Evolutionary conservation across 2,329 filamentous ascomycete species (phyloP).

Genomic region (Fonsecaea multimorphosa): DNA sequence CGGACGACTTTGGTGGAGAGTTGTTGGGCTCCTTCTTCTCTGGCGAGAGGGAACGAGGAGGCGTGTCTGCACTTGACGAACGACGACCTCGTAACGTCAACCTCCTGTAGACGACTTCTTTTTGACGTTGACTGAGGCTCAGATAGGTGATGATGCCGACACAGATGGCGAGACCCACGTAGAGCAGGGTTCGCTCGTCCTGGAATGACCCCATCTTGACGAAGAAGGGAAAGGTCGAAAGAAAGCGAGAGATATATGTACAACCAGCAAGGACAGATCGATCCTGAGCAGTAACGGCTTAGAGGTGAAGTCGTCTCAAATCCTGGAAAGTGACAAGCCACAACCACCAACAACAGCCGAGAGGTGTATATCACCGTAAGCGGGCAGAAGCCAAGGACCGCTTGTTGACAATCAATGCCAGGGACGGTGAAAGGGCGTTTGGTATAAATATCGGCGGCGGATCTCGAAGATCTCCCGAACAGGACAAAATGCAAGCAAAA

Average conservation of each 20-base stretch:
- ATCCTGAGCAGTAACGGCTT: background rate
- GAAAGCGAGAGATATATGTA: constrained; percentile 7
- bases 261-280: background rate
- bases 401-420: constrained; percentile 12
- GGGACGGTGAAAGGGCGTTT: constrained; percentile 12
- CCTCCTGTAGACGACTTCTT: constrained; percentile 49
- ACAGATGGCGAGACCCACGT: constrained; percentile 28
- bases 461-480: constrained; percentile 23
- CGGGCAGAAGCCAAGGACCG: constrained; percentile 10
- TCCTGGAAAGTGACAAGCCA: background rate
- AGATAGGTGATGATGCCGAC: constrained; percentile 39
- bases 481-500: constrained; percentile 24
- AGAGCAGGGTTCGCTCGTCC: constrained; percentile 31
- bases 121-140: constrained; percentile 43
- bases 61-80: constrained; percentile 58
- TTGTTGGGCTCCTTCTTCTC: constrained; percentile 50
- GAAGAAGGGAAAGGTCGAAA: background rate
- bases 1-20: constrained; percentile 39
- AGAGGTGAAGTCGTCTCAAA: constrained; percentile 3
- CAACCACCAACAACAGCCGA: constrained; percentile 2
- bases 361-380: constrained; percentile 12
- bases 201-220: constrained; percentile 17
- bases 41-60: constrained; percentile 60
- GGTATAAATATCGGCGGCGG: constrained; percentile 25
- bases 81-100: constrained; percentile 50